Percentiles rank a stretch among this genome's conserved stretches.
phyloP scores from a whole-genome alignment of 306 rosid genomes.

The Trifolium pratense region DNA sequence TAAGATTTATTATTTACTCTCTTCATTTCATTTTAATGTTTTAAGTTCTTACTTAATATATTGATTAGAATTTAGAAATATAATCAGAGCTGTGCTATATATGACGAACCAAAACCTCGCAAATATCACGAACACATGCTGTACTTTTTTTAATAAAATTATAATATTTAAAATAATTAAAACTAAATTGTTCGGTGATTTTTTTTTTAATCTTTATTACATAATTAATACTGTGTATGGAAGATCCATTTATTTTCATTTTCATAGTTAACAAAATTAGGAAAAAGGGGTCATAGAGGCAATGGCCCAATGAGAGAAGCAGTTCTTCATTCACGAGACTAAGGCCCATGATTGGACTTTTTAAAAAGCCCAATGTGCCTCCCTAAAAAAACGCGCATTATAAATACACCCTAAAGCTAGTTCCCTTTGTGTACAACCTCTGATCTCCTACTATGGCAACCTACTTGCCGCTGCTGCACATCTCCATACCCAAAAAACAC shows the following conservation, averaged over 20 bases:
- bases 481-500: constrained; percentile 57
- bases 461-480: not conserved
- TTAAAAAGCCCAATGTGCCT: not conserved
- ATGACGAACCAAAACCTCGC: too few species aligned
- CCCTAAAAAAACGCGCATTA: not conserved
- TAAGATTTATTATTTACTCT: too few species aligned
- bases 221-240: not conserved
- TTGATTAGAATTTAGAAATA: too few species aligned
- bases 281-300: not conserved
- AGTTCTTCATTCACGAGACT: not conserved
- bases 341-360: not conserved
- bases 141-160: too few species aligned
- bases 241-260: not conserved
- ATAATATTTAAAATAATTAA: too few species aligned
- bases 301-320: not conserved
- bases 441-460: not conserved
- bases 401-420: not conserved
- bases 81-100: too few species aligned
- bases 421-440: not conserved
- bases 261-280: not conserved
- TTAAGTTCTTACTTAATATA: too few species aligned
- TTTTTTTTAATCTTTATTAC: not conserved
- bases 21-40: too few species aligned
- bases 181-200: too few species aligned
- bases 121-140: too few species aligned